A percentile compares a stretch with the other conserved stretches of the same genome.
These are phyloP conservation scores for Blastobotrys serpentis DNA, from an alignment of 1,139 yeast species.

Conservation along the genomic window DNA sequence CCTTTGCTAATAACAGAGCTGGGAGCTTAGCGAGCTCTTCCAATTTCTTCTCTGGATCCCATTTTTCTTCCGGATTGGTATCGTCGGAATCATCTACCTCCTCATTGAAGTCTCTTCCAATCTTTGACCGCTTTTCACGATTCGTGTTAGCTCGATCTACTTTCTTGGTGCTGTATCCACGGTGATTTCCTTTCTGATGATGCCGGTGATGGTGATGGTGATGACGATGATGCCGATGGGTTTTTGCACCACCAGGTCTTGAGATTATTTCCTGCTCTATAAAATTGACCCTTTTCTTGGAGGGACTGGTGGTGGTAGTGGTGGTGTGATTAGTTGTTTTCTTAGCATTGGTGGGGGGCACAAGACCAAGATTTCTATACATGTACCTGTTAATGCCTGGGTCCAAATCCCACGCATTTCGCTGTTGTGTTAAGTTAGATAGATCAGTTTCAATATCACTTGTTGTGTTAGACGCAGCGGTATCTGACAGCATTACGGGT, in stretches of 20 bases:
- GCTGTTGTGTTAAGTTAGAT: conserved; percentile 11
- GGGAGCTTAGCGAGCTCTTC: conserved; percentile 30
- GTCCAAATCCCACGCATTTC: conserved; percentile 18
- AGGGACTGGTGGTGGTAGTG: too few species aligned
- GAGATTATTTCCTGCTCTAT: neutral
- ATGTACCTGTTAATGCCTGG: conserved; percentile 15
- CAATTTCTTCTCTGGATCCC: conserved; percentile 31
- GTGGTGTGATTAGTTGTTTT: too few species aligned
- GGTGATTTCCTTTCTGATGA: neutral
- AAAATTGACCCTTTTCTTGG: neutral
- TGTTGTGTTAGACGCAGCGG: too few species aligned
- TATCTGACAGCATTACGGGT: too few species aligned
- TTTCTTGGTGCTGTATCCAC: neutral
- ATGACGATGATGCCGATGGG: conserved; percentile 5
- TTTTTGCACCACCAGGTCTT: neutral
- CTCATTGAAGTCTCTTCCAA: conserved; percentile 8
- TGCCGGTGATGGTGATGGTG: neutral
- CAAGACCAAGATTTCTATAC: conserved; percentile 8
- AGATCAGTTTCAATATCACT: conserved; percentile 9
- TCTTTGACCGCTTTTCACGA: conserved; percentile 3
- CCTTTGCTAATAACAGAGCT: conserved; percentile 22
- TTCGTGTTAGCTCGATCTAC: conserved; percentile 5
- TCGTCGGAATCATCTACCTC: conserved; percentile 13
- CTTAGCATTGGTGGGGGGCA: neutral
- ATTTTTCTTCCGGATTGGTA: conserved; percentile 17